phyloP scores from a whole-genome alignment of 257 asterid species.

The Marsdenia floribunda region DNA sequence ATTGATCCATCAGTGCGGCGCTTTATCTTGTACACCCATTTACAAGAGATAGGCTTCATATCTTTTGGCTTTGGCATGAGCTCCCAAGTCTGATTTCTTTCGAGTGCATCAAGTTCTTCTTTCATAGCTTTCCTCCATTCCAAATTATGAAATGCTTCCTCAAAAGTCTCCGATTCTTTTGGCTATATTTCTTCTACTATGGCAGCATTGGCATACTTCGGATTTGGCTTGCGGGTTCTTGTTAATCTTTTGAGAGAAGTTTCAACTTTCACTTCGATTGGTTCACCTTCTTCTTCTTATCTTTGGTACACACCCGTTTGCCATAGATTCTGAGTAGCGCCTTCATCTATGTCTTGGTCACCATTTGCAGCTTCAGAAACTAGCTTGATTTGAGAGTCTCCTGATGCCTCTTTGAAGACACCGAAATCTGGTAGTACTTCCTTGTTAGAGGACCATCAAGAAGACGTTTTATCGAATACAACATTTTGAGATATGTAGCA shows the following conservation, averaged over 20 bases:
- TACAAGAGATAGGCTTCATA: conserved; percentile 8
- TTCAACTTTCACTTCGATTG: not conserved
- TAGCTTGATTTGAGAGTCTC: no score
- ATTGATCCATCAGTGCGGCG: conserved; percentile 1
- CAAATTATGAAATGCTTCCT: conserved; percentile 3
- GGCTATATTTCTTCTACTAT: conserved; percentile 15
- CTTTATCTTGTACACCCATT: conserved; percentile 5
- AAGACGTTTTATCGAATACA: no score
- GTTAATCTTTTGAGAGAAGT: not conserved
- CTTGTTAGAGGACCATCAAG: no score
- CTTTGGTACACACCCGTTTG: conserved; percentile 7
- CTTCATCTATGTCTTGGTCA: no score
- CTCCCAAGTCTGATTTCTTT: conserved; percentile 5
- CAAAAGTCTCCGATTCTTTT: no score
- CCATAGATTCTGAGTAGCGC: conserved; percentile 6
- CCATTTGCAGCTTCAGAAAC: no score
- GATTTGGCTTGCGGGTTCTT: not conserved
- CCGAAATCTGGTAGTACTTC: no score
- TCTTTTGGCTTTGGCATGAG: conserved; percentile 4
- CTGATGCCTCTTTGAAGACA: no score
- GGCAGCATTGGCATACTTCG: conserved; percentile 3
- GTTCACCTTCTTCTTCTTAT: not conserved
- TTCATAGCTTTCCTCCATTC: conserved; percentile 8
- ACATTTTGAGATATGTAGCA: no score
- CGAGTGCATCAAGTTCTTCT: not conserved